Base-by-base conservation (phyloP, 2,329 filamentous ascomycete genomes). In the Chaetothyriales sp. region DNA sequence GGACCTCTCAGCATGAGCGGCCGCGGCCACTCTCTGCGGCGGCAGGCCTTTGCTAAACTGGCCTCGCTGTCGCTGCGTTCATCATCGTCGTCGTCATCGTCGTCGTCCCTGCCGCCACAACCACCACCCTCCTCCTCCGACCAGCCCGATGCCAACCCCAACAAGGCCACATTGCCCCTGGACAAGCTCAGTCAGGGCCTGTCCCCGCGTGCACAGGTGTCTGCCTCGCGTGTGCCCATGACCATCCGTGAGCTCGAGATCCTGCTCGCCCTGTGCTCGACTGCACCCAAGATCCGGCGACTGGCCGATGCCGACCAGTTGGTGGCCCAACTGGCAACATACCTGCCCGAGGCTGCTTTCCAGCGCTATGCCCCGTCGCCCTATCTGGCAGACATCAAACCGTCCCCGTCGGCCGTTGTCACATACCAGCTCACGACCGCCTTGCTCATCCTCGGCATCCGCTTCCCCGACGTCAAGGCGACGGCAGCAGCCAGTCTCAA, bases 181-280 rank as follows among this genome's bases (percentile, higher is more conserved):
- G 64, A 67, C 32, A 61, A 71, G 26, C 57, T 63, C 5, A 59
- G 62, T 42, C 62, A 64, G 19, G 65, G 63, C 28, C 56, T 60
- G 47, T 57, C 53, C 28, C 55, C 57, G 10, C 56, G 62, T 46
- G 64, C 60, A 12, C 65, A 66, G 44, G 62, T 62, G n/a, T 63
- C 67, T 2, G 61, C 61, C 7, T 65, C 67, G n/a, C 62, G 63
- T 48, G 54, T 65, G 46, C 66, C 65, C 32, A 70, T 71, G 67
- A 86, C 82, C 49, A 80, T 89, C 49, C 82, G 86, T 61, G 93
- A 98, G 72, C 83, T 95, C 59, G 90, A 98, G 66, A 85, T 94
- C 49, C 76, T 98, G 22, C 71, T 96, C 22, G 87, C 92, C 44
- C 75, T 98, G 22, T 96, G 90, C 73, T 90, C 89, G 69, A 86